A percentile compares a stretch with the other conserved stretches of the same genome.
phyloP scores from a whole-genome alignment of 2,329 filamentous ascomycete species.

The Aspergillus luchuensis region DNA sequence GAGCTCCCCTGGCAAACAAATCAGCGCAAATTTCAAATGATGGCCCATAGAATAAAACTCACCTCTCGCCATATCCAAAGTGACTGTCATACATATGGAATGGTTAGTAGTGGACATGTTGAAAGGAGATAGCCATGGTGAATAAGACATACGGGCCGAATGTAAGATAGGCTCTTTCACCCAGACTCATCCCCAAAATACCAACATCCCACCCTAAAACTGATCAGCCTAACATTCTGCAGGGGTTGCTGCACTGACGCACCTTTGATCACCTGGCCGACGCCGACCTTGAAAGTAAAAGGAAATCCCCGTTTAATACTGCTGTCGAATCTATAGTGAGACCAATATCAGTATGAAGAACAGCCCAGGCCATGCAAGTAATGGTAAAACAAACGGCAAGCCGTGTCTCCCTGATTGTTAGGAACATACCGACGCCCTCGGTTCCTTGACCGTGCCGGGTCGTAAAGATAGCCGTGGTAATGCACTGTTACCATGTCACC shows the following conservation, averaged over 20 bases:
- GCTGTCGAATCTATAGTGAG: conserved; percentile 19
- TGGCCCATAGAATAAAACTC: background rate
- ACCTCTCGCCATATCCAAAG: conserved; percentile 22
- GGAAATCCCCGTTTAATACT: conserved; percentile 23
- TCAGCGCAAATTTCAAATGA: background rate
- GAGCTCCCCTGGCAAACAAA: conserved; percentile 12
- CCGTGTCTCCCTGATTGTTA: background rate
- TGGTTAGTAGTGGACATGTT: background rate
- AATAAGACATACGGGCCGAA: conserved; percentile 22
- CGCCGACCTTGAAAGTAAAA: conserved; percentile 22
- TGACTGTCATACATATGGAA: conserved; percentile 3
- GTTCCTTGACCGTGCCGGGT: conserved; percentile 22
- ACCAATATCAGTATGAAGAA: background rate
- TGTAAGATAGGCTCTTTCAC: conserved; percentile 21
- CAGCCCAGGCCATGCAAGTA: no score
- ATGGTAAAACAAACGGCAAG: background rate
- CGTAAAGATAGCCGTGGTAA: conserved; percentile 26
- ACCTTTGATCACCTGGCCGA: conserved; percentile 24
- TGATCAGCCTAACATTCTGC: background rate
- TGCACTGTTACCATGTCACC: conserved; percentile 25
- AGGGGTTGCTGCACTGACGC: background rate
- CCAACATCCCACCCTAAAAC: conserved; percentile 21
- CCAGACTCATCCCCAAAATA: conserved; percentile 22
- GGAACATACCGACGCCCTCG: conserved; percentile 19
- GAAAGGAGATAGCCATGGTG: background rate